These are phyloP conservation scores for Brettanomyces sp. DNA, from an alignment of 805 yeast species.

Conservation along the genomic window DNA sequence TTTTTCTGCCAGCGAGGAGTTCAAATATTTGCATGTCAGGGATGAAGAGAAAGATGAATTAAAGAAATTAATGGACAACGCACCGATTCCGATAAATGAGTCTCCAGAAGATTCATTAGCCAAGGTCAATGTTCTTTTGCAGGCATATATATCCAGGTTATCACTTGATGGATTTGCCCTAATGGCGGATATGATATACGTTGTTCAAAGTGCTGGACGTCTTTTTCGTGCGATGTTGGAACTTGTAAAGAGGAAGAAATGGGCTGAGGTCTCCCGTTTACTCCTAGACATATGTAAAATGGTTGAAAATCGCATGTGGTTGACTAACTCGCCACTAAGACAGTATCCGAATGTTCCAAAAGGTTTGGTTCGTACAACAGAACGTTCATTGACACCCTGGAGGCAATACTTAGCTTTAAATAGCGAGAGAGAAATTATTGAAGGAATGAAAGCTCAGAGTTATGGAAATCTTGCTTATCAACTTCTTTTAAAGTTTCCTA, in stretches of 20 bases:
- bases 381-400: constrained; percentile 80
- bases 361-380: constrained; percentile 65
- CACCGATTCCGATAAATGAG: constrained; percentile 85
- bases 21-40: constrained; percentile 72
- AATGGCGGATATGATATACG: constrained; percentile 85
- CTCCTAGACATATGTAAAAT: constrained; percentile 64
- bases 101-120: constrained; percentile 59
- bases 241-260: constrained; percentile 56
- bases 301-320: constrained; percentile 79
- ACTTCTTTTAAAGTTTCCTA: constrained; percentile 65
- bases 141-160: constrained; percentile 75
- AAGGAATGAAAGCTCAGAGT: constrained; percentile 65
- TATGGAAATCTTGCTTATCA: constrained; percentile 52
- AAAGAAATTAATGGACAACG: constrained; percentile 52
- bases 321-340: constrained; percentile 73
- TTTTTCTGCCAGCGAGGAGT: constrained; percentile 78
- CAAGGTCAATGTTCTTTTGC: constrained; percentile 72
- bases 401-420: constrained; percentile 56
- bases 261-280: constrained; percentile 56
- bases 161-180: constrained; percentile 81
- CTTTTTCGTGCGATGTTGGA: constrained; percentile 79
- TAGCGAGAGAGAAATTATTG: constrained; percentile 59
- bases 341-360: constrained; percentile 68
- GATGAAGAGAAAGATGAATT: constrained; percentile 79
- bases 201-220: constrained; percentile 90